These are phyloP conservation scores for Toxicodendron radicans DNA, from an alignment of 345 rosid genomes.

Conservation along the genomic window DNA sequence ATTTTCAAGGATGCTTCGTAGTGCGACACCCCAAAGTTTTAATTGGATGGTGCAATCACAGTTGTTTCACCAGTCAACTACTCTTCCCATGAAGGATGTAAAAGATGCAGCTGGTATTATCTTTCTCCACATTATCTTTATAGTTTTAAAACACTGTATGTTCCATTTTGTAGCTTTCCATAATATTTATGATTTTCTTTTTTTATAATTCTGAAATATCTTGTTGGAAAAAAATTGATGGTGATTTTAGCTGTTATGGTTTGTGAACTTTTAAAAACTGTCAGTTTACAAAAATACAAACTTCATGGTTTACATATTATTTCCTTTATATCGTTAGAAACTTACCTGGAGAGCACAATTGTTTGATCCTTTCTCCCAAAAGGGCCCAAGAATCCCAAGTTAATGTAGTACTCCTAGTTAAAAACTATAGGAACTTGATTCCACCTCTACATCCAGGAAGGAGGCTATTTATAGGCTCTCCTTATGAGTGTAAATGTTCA, in stretches of 20 bases:
- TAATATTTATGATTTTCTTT: neutral
- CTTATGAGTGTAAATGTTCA: neutral
- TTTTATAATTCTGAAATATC: neutral
- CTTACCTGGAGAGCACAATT: neutral
- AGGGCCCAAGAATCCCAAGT: too few species aligned
- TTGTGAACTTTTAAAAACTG: neutral
- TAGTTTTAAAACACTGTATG: neutral
- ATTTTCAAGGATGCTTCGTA: constrained; percentile 79
- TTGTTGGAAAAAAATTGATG: neutral
- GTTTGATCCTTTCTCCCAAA: neutral
- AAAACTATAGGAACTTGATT: too few species aligned
- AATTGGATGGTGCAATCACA: constrained; percentile 61
- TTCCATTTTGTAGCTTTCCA: neutral
- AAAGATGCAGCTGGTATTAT: constrained; percentile 42
- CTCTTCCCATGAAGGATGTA: constrained; percentile 42
- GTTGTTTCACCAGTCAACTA: constrained; percentile 38
- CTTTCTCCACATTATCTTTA: constrained; percentile 12
- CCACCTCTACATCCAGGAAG: neutral
- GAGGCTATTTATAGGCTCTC: neutral
- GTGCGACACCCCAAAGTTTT: constrained; percentile 78
- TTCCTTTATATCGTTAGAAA: neutral
- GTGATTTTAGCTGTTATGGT: neutral
- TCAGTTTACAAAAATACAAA: neutral
- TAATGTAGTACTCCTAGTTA: too few species aligned
- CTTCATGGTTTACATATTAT: neutral